These are phyloP conservation scores for Cucumis cinereus DNA, from an alignment of 306 rosid species.

Conservation along the genomic window DNA sequence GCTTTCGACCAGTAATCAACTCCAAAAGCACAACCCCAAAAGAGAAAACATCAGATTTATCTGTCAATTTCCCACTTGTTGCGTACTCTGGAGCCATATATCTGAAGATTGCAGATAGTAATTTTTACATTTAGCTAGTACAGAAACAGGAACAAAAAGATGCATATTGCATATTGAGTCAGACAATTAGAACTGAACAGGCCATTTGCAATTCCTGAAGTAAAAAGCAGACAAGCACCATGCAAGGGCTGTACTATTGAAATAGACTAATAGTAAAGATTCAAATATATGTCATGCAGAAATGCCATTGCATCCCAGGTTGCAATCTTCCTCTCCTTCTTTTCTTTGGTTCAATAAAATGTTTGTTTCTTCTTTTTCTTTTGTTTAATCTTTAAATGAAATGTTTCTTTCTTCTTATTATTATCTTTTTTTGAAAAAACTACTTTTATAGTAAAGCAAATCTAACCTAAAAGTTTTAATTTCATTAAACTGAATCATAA, in stretches of 20 bases:
- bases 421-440: neutral
- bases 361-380: neutral
- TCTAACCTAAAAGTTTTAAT: neutral
- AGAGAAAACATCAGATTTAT: conserved; percentile 92
- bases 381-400: no score
- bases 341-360: neutral
- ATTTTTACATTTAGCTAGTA: neutral
- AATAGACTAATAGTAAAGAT: no score
- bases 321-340: neutral
- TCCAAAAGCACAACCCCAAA: conserved; percentile 91
- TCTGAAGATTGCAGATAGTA: conserved; percentile 29
- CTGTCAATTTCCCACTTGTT: conserved; percentile 94
- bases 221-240: neutral
- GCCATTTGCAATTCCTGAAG: neutral
- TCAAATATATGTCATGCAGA: neutral
- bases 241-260: neutral
- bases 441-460: neutral
- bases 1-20: conserved; percentile 87
- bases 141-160: neutral
- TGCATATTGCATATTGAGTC: neutral
- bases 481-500: neutral
- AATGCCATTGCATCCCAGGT: neutral
- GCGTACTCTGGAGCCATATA: conserved; percentile 99
- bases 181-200: neutral
- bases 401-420: neutral